Base-by-base conservation (phyloP, 345 rosid species). In the Eucalyptus cloeziana region DNA sequence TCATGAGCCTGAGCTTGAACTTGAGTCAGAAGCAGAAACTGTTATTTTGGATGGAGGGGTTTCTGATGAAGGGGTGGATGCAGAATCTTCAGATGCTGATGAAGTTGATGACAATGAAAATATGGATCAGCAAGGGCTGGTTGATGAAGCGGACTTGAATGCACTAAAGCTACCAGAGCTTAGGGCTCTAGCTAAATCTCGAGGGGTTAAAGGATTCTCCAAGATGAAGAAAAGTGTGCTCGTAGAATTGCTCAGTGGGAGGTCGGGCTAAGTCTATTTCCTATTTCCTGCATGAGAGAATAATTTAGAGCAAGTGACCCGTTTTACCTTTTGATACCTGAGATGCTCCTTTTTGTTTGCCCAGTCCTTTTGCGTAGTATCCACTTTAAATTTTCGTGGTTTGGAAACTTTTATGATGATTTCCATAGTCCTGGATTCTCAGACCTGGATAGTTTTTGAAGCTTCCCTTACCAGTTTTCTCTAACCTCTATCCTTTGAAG, bases 191-290 rank as follows among this genome's bases (percentile, higher is more conserved):
- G 99, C 99, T 50, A 97, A 96, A 88, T 92, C 97, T 76, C 94
- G 95, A 4, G 97, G 99, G 43, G n/a, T 96, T 87, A 97, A 94
- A 91, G 97, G 98, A 91, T 91, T 90, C 90, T 96, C 98, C 16
- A 97, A 93, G 95, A 94, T 96, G 98, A 97, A 96, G 93, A 97
- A 96, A 92, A 89, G 91, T 7, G 94, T 93, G 15, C 92, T 97
- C 87, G 85, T 97, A 90, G 91, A 91, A 89, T 90, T 96, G 94
- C 96, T 97, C 40, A 58, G 91, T 69, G 86, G 91, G 87, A 69
- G 89, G 49, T 90, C 92, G 64, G 87, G 51, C 60, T 95, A 92
- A 40, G 47, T 71, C 47, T 5, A 45, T 56, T 51, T 86, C 62
- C 62, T 86, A 16, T 51, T 86, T 52, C 43, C 47, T 51, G 87